Percentiles rank a stretch among this genome's conserved stretches.
phyloP scores from a whole-genome alignment of 2,329 filamentous ascomycete genomes.

The Aspergillus sp. region DNA sequence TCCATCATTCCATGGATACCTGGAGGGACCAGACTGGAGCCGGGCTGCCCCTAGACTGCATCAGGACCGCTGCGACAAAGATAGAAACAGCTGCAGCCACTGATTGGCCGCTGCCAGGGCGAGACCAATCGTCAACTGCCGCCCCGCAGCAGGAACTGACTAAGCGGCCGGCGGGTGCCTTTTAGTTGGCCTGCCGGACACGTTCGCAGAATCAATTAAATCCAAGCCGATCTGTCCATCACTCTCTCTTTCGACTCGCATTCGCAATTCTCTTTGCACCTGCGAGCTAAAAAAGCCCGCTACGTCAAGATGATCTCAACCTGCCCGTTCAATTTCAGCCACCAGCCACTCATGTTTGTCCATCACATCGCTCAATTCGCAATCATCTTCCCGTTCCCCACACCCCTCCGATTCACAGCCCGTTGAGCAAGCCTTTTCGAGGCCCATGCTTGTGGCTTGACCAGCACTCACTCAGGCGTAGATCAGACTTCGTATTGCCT shows the following conservation, averaged over 20 bases:
- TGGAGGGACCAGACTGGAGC: no score
- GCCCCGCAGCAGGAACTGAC: not conserved
- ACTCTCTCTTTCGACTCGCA: not conserved
- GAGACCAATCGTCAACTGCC: not conserved
- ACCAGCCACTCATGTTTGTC: slow-evolving; percentile 1
- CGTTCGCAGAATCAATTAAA: not conserved
- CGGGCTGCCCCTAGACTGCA: not conserved
- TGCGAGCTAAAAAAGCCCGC: not conserved
- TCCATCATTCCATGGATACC: no score
- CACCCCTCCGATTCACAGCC: not conserved
- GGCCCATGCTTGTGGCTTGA: not conserved
- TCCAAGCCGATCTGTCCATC: not conserved
- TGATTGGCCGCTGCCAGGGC: not conserved
- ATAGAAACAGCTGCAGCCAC: not conserved
- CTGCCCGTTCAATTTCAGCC: not conserved
- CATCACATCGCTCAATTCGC: not conserved
- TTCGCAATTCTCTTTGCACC: not conserved
- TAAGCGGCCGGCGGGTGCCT: no score
- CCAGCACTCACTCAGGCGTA: no score
- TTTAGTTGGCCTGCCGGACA: not conserved
- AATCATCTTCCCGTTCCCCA: slow-evolving; percentile 1
- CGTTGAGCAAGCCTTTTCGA: not conserved
- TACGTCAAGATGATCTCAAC: slow-evolving; percentile 8
- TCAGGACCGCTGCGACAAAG: not conserved
- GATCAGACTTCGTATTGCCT: no score